Base-by-base conservation (phyloP, 2,329 filamentous ascomycete genomes). In the Colletotrichum ledebouriae region DNA sequence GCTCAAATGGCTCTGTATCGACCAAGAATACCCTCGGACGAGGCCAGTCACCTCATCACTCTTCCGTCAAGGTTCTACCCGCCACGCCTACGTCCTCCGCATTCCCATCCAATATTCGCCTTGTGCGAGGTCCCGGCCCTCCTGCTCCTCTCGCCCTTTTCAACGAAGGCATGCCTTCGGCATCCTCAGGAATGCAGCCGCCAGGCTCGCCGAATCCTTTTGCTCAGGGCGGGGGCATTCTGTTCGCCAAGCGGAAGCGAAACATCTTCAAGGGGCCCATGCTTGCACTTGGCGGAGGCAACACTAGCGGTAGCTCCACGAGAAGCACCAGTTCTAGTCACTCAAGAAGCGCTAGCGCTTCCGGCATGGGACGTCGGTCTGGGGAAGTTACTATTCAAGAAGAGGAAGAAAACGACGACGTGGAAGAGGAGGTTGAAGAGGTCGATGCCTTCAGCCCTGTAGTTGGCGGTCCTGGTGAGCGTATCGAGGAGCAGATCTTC, bases 41-140 rank as follows among this genome's bases (percentile, higher is more conserved):
- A 41, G 87, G 87, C 13, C 89, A 92, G 25, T 94, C 91, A 3
- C 95, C 96, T 1, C 94, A 98, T 77, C 89, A 93, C 72, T 97
- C 93, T 0, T 97, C 93, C 0, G 92, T 98, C 74, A 98, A 98
- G 80, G 92, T 98, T n/a, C 88, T 98, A 3, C 95, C 96, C 1
- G 93, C 93, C 0, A 97, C 94, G 0, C 95, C 95, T 0, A 94
- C 92, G 0, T 82, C 87, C 3, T 84, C 85, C 15, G 83, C 88
- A 1, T 97, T 98, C 74, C 94, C 95, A 0, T 92, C 90, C 59
- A 97, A 94, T 72, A 92, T 98, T 68, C 90, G 95, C 3, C 84
- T 98, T 12, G 93, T 95, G 1, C 89, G 94, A 34, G 89, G 85
- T 13, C 78, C 83, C 0, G 83, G 84, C 0, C 83, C 86, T 2